A percentile compares a stretch with the other conserved stretches of the same genome.
Evolutionary conservation across 768 basidiomycete species (phyloP).

Genomic region (Amanita pallidorosea): DNA sequence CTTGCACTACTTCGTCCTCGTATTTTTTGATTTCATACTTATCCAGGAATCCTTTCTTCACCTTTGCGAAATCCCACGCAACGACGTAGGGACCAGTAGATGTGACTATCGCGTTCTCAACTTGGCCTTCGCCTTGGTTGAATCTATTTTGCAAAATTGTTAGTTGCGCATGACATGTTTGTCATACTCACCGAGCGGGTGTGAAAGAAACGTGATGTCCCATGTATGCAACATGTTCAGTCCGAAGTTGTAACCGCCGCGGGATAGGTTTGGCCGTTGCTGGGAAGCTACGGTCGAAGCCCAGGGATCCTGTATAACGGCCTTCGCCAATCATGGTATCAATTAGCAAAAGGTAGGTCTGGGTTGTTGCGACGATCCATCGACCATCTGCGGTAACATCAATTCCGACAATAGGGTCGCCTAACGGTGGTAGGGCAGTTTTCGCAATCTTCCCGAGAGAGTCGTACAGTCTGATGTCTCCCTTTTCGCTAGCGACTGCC

Average conservation of each 20-base stretch:
- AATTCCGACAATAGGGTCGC: conserved; percentile 90
- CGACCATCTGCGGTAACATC: conserved; percentile 92
- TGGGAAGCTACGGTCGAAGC: conserved; percentile 94
- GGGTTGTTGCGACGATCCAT: conserved; percentile 92
- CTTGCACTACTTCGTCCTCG: conserved; percentile 89
- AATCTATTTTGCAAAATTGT: conserved; percentile 45
- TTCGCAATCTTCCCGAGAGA: conserved; percentile 97
- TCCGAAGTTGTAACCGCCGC: conserved; percentile 73
- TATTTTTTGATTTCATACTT: conserved; percentile 97
- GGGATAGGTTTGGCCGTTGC: conserved; percentile 90
- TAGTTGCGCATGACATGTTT: neutral
- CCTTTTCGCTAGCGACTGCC: conserved; percentile 93
- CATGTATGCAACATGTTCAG: conserved; percentile 95
- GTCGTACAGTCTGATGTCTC: conserved; percentile 93
- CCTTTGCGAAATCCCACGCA: conserved; percentile 95
- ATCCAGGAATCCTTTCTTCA: conserved; percentile 85
- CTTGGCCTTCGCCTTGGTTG: conserved; percentile 79
- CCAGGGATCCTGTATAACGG: conserved; percentile 67
- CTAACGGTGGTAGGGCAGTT: conserved; percentile 90
- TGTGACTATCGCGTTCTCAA: conserved; percentile 93
- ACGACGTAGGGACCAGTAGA: conserved; percentile 87
- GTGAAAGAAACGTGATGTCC: conserved; percentile 78
- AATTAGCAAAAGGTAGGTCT: conserved; percentile 87
- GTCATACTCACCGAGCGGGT: conserved; percentile 66
- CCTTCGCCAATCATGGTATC: conserved; percentile 93